phyloP scores from a whole-genome alignment of 345 rosid genomes.

The Citrus cavaleriei region DNA sequence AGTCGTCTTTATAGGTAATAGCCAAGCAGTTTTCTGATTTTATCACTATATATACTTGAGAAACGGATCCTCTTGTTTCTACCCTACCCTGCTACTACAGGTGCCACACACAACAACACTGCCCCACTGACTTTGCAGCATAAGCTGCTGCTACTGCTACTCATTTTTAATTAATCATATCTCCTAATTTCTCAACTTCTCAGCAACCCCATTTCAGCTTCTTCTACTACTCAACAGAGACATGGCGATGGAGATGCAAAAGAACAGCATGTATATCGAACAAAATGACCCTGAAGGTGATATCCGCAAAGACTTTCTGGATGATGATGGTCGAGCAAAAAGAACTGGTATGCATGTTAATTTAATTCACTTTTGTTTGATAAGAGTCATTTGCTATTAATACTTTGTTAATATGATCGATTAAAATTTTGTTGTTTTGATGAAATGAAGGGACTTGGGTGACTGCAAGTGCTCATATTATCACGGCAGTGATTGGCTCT shows the following conservation, averaged over 20 bases:
- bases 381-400: not conserved
- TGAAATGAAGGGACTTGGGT: slow-evolving; percentile 63
- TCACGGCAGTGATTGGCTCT: slow-evolving; percentile 89
- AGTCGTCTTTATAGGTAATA: not conserved
- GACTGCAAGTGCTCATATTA: slow-evolving; percentile 84
- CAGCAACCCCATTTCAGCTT: not conserved
- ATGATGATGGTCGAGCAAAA: slow-evolving; percentile 68
- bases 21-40: not conserved
- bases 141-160: not conserved
- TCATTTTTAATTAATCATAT: not conserved
- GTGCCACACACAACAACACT: not conserved
- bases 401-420: not conserved
- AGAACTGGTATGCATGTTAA: slow-evolving; percentile 48
- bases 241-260: slow-evolving; percentile 35
- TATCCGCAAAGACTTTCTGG: slow-evolving; percentile 37
- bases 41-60: not conserved
- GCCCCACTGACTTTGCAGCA: not conserved
- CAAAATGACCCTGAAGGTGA: slow-evolving; percentile 30
- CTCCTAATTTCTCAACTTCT: not conserved
- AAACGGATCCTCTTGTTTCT: slow-evolving; percentile 5
- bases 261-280: slow-evolving; percentile 34
- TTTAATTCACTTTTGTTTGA: not conserved
- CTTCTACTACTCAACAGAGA: not conserved
- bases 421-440: not conserved
- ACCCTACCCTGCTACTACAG: not conserved